phyloP scores from a whole-genome alignment of 2,329 filamentous ascomycete species.

The Xylariales sp. region DNA sequence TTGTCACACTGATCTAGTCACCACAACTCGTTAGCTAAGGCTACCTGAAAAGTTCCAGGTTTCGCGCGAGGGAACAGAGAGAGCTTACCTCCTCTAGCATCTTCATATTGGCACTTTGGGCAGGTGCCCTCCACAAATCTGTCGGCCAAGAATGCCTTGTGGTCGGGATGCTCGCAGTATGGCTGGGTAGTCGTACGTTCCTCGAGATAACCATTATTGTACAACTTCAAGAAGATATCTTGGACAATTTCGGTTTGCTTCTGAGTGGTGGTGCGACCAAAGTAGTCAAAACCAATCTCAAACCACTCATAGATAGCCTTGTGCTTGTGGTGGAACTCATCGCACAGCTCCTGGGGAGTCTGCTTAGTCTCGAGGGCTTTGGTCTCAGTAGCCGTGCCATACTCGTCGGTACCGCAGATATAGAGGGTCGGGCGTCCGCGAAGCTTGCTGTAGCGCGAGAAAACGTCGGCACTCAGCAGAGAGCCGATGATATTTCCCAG shows the following conservation, averaged over 20 bases:
- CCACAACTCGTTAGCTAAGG: too few relatives aligned
- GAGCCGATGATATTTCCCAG: conserved; percentile 85
- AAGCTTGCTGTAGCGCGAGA: conserved; percentile 74
- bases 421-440: conserved; percentile 77
- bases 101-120: conserved; percentile 67
- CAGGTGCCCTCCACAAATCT: conserved; percentile 80
- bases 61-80: too few relatives aligned
- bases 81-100: too few relatives aligned
- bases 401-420: conserved; percentile 88
- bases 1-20: conserved; percentile 30
- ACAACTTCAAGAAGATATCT: conserved; percentile 81
- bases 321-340: conserved; percentile 89
- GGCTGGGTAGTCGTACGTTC: conserved; percentile 86
- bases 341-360: conserved; percentile 78
- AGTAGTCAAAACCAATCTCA: conserved; percentile 89
- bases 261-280: conserved; percentile 84
- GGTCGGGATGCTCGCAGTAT: conserved; percentile 67
- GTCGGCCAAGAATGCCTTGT: conserved; percentile 76
- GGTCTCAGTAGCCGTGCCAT: conserved; percentile 93
- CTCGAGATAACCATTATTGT: conserved; percentile 82
- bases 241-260: conserved; percentile 92
- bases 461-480: conserved; percentile 86
- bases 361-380: conserved; percentile 82
- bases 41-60: too few relatives aligned
- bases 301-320: conserved; percentile 95